Conservation (phyloP, 2,329 filamentous ascomycete genomes). For the Hirsutella minnesotensis region DNA sequence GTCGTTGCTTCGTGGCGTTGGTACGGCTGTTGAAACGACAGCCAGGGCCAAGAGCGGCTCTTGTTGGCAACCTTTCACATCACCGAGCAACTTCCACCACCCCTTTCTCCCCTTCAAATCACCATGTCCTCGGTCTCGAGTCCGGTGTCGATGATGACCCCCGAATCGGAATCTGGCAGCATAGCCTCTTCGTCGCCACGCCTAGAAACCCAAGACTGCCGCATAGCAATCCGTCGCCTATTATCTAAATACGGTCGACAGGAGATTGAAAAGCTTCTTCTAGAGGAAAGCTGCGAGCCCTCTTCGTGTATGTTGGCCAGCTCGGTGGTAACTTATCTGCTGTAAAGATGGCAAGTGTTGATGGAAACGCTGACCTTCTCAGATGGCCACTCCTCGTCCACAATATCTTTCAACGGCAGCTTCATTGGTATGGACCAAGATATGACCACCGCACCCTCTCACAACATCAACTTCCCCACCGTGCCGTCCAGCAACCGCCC, state of each 20-base stretch:
- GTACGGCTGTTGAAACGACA: no score
- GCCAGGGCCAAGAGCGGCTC: no score
- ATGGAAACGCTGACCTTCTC: no score
- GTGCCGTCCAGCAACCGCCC: not conserved
- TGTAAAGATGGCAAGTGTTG: no score
- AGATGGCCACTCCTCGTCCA: not conserved
- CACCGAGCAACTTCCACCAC: not conserved
- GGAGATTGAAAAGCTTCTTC: constrained; percentile 6
- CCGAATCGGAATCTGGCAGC: constrained; percentile 8
- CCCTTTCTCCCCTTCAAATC: not conserved
- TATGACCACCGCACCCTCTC: not conserved
- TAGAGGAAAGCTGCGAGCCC: constrained; percentile 5
- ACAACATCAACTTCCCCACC: not conserved
- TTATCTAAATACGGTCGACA: constrained; percentile 5
- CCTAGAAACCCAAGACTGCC: constrained; percentile 2
- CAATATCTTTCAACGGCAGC: not conserved
- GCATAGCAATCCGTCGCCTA: constrained; percentile 5
- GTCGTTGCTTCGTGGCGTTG: no score
- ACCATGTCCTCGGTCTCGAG: constrained; percentile 9
- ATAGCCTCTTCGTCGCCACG: constrained; percentile 3
- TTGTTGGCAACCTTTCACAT: not conserved
- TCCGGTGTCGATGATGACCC: constrained; percentile 7
- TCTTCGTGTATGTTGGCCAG: not conserved
- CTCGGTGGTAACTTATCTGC: not conserved
- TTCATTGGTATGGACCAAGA: not conserved